A percentile compares a stretch with the other conserved stretches of the same genome.
These are phyloP conservation scores for Ustilago cynodontis DNA, from an alignment of 1,284 basidiomycete genomes.

Conservation along the genomic window DNA sequence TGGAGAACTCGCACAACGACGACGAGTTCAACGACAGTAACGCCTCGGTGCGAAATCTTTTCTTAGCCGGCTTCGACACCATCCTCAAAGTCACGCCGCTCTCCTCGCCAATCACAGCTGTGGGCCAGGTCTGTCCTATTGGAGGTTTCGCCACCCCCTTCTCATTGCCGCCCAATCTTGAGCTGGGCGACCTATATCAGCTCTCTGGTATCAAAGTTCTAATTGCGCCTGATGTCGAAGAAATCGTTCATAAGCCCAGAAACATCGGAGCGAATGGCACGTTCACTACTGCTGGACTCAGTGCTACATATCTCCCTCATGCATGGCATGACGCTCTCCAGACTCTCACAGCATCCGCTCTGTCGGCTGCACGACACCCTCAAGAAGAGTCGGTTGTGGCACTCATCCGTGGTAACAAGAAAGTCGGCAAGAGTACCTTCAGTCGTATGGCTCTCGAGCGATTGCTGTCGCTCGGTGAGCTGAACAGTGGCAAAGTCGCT, in stretches of 20 bases:
- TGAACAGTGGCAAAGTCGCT: conserved; percentile 77
- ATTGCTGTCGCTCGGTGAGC: conserved; percentile 73
- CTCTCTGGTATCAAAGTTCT: conserved; percentile 38
- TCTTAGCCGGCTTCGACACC: conserved; percentile 17
- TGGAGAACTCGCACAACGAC: not conserved
- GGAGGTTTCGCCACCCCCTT: conserved; percentile 39
- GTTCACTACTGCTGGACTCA: conserved; percentile 28
- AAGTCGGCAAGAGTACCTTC: conserved; percentile 90
- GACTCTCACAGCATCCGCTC: conserved; percentile 13
- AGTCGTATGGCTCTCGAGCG: conserved; percentile 81
- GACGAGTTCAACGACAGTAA: not conserved
- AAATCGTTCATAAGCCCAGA: conserved; percentile 17
- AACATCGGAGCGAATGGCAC: conserved; percentile 10
- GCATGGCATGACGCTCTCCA: conserved; percentile 36
- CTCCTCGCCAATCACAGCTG: conserved; percentile 26
- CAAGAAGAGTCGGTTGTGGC: conserved; percentile 63
- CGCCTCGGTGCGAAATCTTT: not conserved
- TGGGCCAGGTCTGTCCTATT: conserved; percentile 41
- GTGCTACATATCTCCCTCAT: conserved; percentile 45
- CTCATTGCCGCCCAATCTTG: conserved; percentile 27
- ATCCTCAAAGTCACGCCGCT: conserved; percentile 37
- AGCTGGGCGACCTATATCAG: conserved; percentile 23
- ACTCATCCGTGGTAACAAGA: conserved; percentile 85
- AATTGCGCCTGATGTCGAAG: conserved; percentile 19
- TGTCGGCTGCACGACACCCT: conserved; percentile 31